Conservation (phyloP, 2,329 filamentous ascomycete species). For the Xenosphaeropsis pyriputrescens region DNA sequence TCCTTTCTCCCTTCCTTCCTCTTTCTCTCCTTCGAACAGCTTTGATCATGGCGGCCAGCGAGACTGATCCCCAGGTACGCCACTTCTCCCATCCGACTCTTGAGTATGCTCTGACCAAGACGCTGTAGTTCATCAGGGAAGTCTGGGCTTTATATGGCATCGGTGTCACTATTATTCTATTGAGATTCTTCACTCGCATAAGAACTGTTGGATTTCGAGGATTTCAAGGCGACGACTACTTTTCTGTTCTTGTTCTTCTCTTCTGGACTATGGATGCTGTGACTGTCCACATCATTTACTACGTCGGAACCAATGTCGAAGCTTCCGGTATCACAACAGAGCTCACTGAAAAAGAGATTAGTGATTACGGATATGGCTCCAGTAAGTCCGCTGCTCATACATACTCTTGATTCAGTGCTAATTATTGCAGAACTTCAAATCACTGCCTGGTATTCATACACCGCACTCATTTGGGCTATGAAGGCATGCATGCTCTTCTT, state of each 20-base stretch:
- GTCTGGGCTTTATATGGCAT: conserved; percentile 15
- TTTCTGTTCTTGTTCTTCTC: conserved; percentile 4
- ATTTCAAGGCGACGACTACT: conserved; percentile 7
- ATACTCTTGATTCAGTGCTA: too few relatives aligned
- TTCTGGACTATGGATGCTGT: conserved; percentile 6
- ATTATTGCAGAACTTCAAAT: conserved; percentile 7
- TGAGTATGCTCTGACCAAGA: not conserved
- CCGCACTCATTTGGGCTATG: conserved; percentile 20
- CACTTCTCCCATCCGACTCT: too few relatives aligned
- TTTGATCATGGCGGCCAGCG: too few relatives aligned
- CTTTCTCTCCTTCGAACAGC: too few relatives aligned
- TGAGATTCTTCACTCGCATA: conserved; percentile 23
- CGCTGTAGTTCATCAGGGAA: conserved; percentile 14
- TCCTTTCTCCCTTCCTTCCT: too few relatives aligned
- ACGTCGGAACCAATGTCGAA: conserved; percentile 7
- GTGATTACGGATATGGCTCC: too few relatives aligned
- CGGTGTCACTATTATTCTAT: conserved; percentile 14
- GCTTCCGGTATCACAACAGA: not conserved
- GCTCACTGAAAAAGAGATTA: conserved; percentile 1
- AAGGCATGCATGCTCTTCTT: conserved; percentile 18
- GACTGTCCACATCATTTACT: conserved; percentile 4
- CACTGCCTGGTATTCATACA: conserved; percentile 24
- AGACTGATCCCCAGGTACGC: too few relatives aligned
- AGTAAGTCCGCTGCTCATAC: too few relatives aligned
- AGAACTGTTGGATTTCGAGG: conserved; percentile 13